phyloP scores from a whole-genome alignment of 2,329 filamentous ascomycete genomes.

The Alternaria novae-zelandiae region DNA sequence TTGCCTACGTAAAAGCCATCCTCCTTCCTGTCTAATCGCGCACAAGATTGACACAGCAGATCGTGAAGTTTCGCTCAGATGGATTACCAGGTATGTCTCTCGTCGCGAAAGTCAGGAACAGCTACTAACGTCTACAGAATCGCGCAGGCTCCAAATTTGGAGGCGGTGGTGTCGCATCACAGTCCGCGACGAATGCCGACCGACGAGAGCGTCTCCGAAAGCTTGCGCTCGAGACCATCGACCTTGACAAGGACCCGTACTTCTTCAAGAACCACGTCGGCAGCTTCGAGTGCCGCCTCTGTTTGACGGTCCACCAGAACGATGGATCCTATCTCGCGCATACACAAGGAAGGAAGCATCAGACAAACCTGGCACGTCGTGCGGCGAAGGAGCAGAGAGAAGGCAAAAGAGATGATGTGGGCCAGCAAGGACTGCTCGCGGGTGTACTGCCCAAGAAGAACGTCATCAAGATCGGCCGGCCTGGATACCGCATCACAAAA shows the following conservation, averaged over 20 bases:
- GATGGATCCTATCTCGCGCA: conserved; percentile 98
- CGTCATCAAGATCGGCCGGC: conserved; percentile 91
- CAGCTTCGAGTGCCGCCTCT: conserved; percentile 96
- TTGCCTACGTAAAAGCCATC: background rate
- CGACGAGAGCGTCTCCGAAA: conserved; percentile 96
- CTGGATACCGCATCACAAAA: conserved; percentile 98
- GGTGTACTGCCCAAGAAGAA: conserved; percentile 73
- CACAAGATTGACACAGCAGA: conserved; percentile 1
- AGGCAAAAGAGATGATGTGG: conserved; percentile 71
- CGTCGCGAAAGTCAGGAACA: conserved; percentile 4
- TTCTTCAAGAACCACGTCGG: conserved; percentile 99
- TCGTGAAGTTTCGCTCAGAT: conserved; percentile 39
- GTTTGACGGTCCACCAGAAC: conserved; percentile 97
- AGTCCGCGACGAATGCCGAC: conserved; percentile 93
- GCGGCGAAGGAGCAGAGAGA: conserved; percentile 96
- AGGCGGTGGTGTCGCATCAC: conserved; percentile 93
- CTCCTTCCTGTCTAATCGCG: background rate
- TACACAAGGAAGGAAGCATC: conserved; percentile 97
- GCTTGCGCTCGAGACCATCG: conserved; percentile 97
- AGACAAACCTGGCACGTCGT: conserved; percentile 94
- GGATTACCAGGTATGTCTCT: conserved; percentile 57
- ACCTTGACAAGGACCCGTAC: conserved; percentile 99
- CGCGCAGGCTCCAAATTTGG: conserved; percentile 97
- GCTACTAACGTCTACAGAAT: conserved; percentile 63
- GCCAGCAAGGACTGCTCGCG: conserved; percentile 79